phyloP scores from a whole-genome alignment of 1,139 yeast genomes.

The Tardiomyces digboiensis region DNA sequence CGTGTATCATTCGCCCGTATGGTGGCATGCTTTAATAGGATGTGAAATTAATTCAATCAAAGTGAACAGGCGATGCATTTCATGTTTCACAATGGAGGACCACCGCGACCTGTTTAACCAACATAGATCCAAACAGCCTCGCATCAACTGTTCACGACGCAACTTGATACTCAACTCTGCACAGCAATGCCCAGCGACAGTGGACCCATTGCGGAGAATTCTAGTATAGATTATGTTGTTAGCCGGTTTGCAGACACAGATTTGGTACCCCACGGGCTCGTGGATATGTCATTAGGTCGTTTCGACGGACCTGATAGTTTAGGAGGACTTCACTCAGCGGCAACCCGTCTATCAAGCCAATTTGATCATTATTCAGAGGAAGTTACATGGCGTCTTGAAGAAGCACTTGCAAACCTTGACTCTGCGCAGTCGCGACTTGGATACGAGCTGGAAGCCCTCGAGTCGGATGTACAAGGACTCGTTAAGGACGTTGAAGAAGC shows the following conservation, averaged over 20 bases:
- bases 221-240: slow-evolving; percentile 15
- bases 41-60: too few species aligned
- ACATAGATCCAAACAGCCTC: too few species aligned
- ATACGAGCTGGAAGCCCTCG: slow-evolving; percentile 27
- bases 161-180: too few species aligned
- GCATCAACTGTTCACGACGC: too few species aligned
- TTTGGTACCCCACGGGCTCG: slow-evolving; percentile 22
- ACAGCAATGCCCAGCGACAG: too few species aligned
- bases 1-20: too few species aligned
- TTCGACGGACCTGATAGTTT: slow-evolving; percentile 14
- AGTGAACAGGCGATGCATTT: too few species aligned
- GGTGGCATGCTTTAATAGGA: too few species aligned
- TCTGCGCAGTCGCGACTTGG: slow-evolving; percentile 22
- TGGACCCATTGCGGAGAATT: slow-evolving; percentile 3
- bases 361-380: slow-evolving; percentile 26
- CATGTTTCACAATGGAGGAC: too few species aligned
- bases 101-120: too few species aligned
- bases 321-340: slow-evolving; percentile 21
- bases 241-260: slow-evolving; percentile 20
- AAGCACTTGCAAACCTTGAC: slow-evolving; percentile 18
- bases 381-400: slow-evolving; percentile 22
- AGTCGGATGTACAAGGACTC: slow-evolving; percentile 22
- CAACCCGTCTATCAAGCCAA: slow-evolving; percentile 24
- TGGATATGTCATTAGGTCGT: slow-evolving; percentile 19
- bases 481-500: slow-evolving; percentile 15